A percentile compares a stretch with the other conserved stretches of the same genome.
Evolutionary conservation across 2,329 filamentous ascomycete genomes (phyloP).

Genomic region (Aplosporella prunicola): DNA sequence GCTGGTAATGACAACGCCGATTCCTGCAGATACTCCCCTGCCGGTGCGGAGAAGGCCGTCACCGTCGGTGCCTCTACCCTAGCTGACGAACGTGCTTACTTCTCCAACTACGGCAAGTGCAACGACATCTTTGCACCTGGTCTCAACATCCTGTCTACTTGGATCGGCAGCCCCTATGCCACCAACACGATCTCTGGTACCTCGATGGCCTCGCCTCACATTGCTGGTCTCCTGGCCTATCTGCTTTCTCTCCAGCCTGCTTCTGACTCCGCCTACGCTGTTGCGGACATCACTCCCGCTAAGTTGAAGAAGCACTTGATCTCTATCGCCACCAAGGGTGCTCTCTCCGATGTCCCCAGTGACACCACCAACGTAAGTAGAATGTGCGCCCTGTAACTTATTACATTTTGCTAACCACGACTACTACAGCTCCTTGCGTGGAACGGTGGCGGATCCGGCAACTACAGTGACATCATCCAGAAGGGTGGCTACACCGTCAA

Average conservation of each 20-base stretch:
- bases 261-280: slow-evolving; percentile 80
- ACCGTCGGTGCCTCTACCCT: slow-evolving; percentile 94
- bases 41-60: slow-evolving; percentile 80
- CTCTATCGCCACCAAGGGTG: slow-evolving; percentile 66
- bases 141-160: slow-evolving; percentile 93
- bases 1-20: slow-evolving; percentile 98
- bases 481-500: slow-evolving; percentile 58
- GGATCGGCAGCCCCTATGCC: slow-evolving; percentile 93
- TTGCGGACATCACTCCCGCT: slow-evolving; percentile 81
- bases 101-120: slow-evolving; percentile 99
- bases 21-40: slow-evolving; percentile 98
- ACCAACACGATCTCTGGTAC: slow-evolving; percentile 99
- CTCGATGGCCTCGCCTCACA: slow-evolving; percentile 97
- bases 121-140: slow-evolving; percentile 98
- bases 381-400: not conserved
- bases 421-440: slow-evolving; percentile 66
- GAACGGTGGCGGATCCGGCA: slow-evolving; percentile 93
- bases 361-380: slow-evolving; percentile 73
- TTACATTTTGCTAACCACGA: slow-evolving; percentile 17
- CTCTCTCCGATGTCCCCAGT: slow-evolving; percentile 70
- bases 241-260: slow-evolving; percentile 92
- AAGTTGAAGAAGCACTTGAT: slow-evolving; percentile 89
- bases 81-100: slow-evolving; percentile 93
- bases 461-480: slow-evolving; percentile 76
- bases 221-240: slow-evolving; percentile 94